Conservation (phyloP, 108 stramenopile genomes). For the Nitzschia putrida region DNA sequence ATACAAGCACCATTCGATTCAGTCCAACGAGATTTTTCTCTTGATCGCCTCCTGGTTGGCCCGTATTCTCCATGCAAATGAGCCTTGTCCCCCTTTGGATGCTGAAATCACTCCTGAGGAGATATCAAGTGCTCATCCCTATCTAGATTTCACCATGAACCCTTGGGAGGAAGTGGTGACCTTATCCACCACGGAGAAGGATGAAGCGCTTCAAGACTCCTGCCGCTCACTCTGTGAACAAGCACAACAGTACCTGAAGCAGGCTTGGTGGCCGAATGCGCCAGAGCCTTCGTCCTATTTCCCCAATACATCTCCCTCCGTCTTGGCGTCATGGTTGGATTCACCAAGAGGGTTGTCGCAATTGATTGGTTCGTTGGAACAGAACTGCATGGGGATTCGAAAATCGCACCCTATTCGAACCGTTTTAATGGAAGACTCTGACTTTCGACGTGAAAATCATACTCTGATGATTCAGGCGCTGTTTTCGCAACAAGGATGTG, state of each 20-base stretch:
- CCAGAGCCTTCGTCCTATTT: not conserved
- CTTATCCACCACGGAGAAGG: slow-evolving; percentile 10
- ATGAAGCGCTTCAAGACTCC: slow-evolving; percentile 22
- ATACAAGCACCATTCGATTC: slow-evolving; percentile 53
- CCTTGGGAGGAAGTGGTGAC: slow-evolving; percentile 68
- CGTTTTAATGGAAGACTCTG: slow-evolving; percentile 41
- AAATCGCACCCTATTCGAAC: slow-evolving; percentile 48
- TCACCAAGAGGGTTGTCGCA: slow-evolving; percentile 46
- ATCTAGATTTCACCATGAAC: slow-evolving; percentile 54
- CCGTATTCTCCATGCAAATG: slow-evolving; percentile 24
- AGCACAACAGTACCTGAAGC: slow-evolving; percentile 37
- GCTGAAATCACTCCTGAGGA: slow-evolving; percentile 16
- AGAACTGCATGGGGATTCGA: slow-evolving; percentile 65
- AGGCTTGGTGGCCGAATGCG: slow-evolving; percentile 24
- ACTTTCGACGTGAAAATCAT: slow-evolving; percentile 36
- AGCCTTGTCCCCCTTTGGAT: slow-evolving; percentile 22
- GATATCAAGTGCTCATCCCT: slow-evolving; percentile 14
- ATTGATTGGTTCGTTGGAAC: slow-evolving; percentile 58
- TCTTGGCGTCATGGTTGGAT: slow-evolving; percentile 12
- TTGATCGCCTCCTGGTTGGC: slow-evolving; percentile 56
- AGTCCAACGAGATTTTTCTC: slow-evolving; percentile 67
- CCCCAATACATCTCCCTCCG: not conserved
- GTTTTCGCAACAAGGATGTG: slow-evolving; percentile 41
- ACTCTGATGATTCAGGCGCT: slow-evolving; percentile 39
- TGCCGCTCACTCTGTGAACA: slow-evolving; percentile 46